Evolutionary conservation across 148 eudicot genomes (phyloP).

Genomic region (Polygonum maritimum): DNA sequence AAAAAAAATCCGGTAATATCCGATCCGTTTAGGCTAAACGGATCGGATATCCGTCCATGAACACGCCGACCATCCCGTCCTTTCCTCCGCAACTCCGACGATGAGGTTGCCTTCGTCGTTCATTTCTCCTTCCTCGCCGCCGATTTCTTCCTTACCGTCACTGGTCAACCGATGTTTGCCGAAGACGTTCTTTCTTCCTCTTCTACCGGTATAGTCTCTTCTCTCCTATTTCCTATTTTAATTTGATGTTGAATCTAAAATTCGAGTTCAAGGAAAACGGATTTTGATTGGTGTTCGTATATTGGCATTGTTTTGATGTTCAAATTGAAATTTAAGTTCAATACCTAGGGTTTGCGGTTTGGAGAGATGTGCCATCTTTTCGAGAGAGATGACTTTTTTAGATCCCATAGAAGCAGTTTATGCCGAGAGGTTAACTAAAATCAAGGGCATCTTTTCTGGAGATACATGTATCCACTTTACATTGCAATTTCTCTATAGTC

Average conservation of each 20-base stretch:
- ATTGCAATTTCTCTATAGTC: constrained; percentile 82
- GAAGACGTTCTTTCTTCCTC: constrained; percentile 38
- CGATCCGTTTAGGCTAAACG: too few relatives aligned
- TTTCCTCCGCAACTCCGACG: constrained; percentile 39
- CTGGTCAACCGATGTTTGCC: constrained; percentile 56
- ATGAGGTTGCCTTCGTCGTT: constrained; percentile 57
- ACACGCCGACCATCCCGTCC: constrained; percentile 79
- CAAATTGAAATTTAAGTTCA: too few relatives aligned
- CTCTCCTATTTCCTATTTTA: too few relatives aligned
- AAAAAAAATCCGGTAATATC: too few relatives aligned
- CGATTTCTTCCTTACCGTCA: constrained; percentile 51
- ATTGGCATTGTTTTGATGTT: neutral
- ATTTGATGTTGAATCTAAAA: neutral
- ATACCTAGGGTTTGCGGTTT: too few relatives aligned
- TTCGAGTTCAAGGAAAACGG: neutral
- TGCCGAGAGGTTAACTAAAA: constrained; percentile 42
- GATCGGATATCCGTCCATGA: too few relatives aligned
- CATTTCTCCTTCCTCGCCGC: constrained; percentile 58
- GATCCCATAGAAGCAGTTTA: constrained; percentile 80
- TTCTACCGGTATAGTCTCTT: constrained; percentile 32
- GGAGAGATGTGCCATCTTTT: too few relatives aligned
- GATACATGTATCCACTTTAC: constrained; percentile 94
- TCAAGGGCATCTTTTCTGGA: constrained; percentile 82
- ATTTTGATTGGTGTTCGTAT: neutral
- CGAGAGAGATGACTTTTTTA: too few relatives aligned